Percentiles rank a stretch among this genome's conserved stretches.
Conservation (phyloP, 345 rosid species). For the Gossypium ekmanianum region DNA sequence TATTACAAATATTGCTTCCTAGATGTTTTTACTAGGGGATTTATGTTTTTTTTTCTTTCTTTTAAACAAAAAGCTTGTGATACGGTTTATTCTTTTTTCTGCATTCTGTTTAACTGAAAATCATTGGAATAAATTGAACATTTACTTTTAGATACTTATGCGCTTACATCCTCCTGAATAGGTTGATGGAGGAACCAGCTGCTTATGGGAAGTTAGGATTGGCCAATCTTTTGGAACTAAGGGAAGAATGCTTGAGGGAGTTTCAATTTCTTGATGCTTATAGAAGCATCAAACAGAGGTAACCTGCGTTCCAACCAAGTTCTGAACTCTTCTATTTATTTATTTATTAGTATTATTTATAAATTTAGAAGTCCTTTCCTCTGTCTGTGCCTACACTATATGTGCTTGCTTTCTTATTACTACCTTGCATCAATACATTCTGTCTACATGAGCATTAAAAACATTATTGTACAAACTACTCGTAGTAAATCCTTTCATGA, state of each 20-base stretch:
- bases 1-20: background rate
- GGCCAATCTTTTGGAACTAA: constrained; percentile 94
- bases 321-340: background rate
- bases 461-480: background rate
- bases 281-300: constrained; percentile 97
- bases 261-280: constrained; percentile 93
- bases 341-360: background rate
- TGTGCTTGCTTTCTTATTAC: background rate
- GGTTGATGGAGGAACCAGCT: constrained; percentile 98
- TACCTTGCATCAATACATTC: background rate
- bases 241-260: constrained; percentile 98
- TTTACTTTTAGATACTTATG: background rate
- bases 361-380: background rate
- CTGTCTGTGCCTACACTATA: background rate
- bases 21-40: background rate
- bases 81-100: background rate
- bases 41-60: background rate
- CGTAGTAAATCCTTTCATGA: background rate
- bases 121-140: constrained; percentile 3
- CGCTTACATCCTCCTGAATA: constrained; percentile 26
- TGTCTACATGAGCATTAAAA: too few species aligned
- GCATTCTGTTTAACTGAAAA: background rate
- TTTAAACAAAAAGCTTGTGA: background rate
- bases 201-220: constrained; percentile 96
- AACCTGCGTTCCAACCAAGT: constrained; percentile 8